Evolutionary conservation across 139 green algal species (phyloP).

Genomic region (Nannochloris sp.): DNA sequence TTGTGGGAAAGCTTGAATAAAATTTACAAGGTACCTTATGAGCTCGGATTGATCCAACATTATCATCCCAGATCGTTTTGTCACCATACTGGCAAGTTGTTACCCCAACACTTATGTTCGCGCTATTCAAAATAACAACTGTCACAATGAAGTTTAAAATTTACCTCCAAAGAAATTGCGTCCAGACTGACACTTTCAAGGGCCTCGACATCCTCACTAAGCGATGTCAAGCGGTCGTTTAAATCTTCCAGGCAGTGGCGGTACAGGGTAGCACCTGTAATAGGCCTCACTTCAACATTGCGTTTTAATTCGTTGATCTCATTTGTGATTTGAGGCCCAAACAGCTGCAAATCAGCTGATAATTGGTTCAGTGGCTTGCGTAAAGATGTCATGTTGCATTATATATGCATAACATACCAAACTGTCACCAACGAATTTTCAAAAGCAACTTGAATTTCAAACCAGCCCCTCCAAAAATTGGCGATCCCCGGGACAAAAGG

Average conservation of each 20-base stretch:
- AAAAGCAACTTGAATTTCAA: too few relatives aligned
- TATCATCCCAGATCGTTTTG: too few relatives aligned
- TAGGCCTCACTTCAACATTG: conserved; percentile 14
- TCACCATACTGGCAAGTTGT: too few relatives aligned
- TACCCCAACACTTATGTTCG: too few relatives aligned
- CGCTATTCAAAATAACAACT: neutral
- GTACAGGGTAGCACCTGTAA: conserved; percentile 13
- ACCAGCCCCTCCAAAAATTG: too few relatives aligned
- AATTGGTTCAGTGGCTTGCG: neutral
- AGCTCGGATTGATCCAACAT: too few relatives aligned
- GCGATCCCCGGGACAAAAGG: too few relatives aligned
- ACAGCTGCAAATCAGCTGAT: neutral
- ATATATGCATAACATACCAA: too few relatives aligned
- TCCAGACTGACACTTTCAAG: conserved; percentile 14
- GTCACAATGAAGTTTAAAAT: neutral
- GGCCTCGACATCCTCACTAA: conserved; percentile 11
- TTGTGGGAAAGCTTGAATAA: neutral
- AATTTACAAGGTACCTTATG: too few relatives aligned
- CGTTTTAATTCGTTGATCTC: neutral
- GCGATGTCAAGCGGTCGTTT: neutral
- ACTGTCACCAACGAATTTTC: too few relatives aligned
- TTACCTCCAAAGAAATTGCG: conserved; percentile 14
- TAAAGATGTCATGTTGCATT: neutral
- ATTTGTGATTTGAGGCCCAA: neutral
- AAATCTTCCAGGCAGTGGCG: conserved; percentile 17